phyloP scores from a whole-genome alignment of 2,329 filamentous ascomycete species.

The Aspergillus oerlinghausenensis region DNA sequence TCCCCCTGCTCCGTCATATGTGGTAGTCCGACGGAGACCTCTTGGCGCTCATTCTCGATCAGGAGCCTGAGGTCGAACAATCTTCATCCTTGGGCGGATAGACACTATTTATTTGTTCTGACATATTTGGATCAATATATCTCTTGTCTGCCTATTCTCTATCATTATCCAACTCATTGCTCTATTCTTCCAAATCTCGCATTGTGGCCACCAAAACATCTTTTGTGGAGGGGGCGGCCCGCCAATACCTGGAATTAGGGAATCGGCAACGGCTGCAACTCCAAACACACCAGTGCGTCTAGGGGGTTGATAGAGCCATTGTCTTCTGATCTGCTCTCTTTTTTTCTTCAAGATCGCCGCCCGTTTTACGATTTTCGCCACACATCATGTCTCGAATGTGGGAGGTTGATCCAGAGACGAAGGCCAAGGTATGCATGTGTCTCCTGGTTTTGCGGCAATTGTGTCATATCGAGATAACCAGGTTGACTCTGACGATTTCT shows the following conservation, averaged over 20 bases:
- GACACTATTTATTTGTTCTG: not conserved
- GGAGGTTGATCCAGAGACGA: slow-evolving; percentile 97
- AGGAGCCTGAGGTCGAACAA: not conserved
- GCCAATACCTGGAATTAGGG: not conserved
- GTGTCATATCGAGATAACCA: slow-evolving; percentile 3
- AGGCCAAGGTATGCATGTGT: slow-evolving; percentile 68
- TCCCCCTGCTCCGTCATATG: not conserved
- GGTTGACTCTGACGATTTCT: slow-evolving; percentile 1
- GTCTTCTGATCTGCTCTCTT: not conserved
- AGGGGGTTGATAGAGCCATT: not conserved
- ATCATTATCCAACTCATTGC: not conserved
- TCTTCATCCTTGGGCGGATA: not conserved
- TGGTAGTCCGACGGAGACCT: not conserved
- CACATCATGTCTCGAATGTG: slow-evolving; percentile 71
- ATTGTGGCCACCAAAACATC: not conserved
- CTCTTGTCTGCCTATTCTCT: not conserved
- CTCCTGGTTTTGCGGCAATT: not conserved
- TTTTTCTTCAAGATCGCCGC: not conserved
- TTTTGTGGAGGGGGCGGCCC: not conserved
- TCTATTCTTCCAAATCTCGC: not conserved
- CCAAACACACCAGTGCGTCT: not conserved
- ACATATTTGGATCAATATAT: not conserved
- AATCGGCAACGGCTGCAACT: not conserved
- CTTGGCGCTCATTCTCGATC: not conserved
- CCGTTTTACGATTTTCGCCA: not conserved